phyloP scores from a whole-genome alignment of 805 yeast genomes.

The Cyberlindnera japonica region DNA sequence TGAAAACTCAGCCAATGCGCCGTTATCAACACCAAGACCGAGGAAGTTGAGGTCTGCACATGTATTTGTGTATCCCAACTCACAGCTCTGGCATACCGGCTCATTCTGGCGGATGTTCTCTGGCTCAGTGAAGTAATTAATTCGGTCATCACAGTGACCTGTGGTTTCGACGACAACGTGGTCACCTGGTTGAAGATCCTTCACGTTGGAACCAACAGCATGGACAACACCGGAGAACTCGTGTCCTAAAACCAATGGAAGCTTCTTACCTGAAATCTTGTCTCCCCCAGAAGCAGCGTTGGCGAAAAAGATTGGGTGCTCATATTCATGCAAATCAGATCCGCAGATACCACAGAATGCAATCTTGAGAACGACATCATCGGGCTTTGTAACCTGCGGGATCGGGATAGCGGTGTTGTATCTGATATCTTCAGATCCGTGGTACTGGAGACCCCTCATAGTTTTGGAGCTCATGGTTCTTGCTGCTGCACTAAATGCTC shows the following conservation, averaged over 20 bases:
- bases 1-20: constrained; percentile 43
- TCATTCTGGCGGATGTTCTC: constrained; percentile 20
- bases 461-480: too few species aligned
- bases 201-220: constrained; percentile 46
- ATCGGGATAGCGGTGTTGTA: constrained; percentile 31
- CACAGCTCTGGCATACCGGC: constrained; percentile 41
- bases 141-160: constrained; percentile 39
- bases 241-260: constrained; percentile 60
- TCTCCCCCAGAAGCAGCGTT: constrained; percentile 37
- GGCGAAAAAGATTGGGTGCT: constrained; percentile 59
- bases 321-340: constrained; percentile 55
- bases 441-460: constrained; percentile 41
- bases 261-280: constrained; percentile 32
- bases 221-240: constrained; percentile 60
- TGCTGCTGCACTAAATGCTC: too few species aligned
- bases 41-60: constrained; percentile 41
- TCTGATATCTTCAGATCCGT: constrained; percentile 36
- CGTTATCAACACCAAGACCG: constrained; percentile 49
- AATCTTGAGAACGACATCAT: constrained; percentile 42
- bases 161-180: constrained; percentile 53
- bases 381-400: constrained; percentile 35
- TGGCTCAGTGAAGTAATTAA: constrained; percentile 26
- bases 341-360: constrained; percentile 58
- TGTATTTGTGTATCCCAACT: constrained; percentile 41
- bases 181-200: constrained; percentile 49